A percentile compares a stretch with the other conserved stretches of the same genome.
Conservation (phyloP, 2,329 filamentous ascomycete species). For the Aspergillus flavus region DNA sequence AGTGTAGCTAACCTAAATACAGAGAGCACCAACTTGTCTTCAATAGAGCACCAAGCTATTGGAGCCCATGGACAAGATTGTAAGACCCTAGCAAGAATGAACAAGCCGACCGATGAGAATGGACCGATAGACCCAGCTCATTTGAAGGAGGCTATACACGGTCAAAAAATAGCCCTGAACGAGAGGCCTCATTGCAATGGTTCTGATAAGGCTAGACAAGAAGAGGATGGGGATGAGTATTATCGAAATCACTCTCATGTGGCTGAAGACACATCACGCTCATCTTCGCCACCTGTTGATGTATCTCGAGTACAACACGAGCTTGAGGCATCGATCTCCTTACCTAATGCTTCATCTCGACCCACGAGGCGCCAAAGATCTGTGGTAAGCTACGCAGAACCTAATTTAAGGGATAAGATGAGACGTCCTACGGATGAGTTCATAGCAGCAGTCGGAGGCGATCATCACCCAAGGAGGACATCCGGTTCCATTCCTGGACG, state of each 20-base stretch:
- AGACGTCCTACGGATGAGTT: slow-evolving; percentile 75
- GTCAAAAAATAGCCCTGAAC: neutral
- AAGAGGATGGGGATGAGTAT: neutral
- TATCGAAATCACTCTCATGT: neutral
- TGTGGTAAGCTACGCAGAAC: slow-evolving; percentile 78
- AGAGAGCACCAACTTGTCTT: slow-evolving; percentile 55
- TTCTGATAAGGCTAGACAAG: neutral
- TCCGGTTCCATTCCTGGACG: slow-evolving; percentile 50
- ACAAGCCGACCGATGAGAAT: neutral
- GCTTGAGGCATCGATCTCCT: slow-evolving; percentile 22
- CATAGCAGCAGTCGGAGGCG: slow-evolving; percentile 71
- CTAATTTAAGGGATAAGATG: slow-evolving; percentile 82
- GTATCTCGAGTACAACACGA: neutral
- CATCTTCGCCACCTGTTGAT: neutral
- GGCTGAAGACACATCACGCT: neutral
- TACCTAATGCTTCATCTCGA: slow-evolving; percentile 58
- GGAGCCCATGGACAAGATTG: neutral
- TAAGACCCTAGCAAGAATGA: neutral
- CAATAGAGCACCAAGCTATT: slow-evolving; percentile 24
- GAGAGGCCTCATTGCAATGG: neutral
- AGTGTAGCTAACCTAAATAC: slow-evolving; percentile 18
- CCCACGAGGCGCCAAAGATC: slow-evolving; percentile 68
- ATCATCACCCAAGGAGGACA: slow-evolving; percentile 42
- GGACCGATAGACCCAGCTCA: neutral
- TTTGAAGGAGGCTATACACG: neutral